Conservation (phyloP, 331 rosid genomes). For the Phaseolus coccineus region DNA sequence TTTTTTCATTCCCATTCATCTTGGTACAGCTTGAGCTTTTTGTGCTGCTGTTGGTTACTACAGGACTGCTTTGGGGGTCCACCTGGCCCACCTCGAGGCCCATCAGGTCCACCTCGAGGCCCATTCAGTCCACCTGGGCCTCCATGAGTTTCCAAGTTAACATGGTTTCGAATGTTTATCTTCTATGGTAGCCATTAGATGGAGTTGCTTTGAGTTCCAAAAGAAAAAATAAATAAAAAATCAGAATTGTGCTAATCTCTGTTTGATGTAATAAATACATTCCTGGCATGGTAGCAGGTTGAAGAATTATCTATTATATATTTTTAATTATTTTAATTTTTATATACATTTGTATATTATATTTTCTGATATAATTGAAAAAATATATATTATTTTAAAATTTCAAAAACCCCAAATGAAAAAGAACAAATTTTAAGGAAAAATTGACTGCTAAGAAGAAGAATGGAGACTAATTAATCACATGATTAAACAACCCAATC, state of each 20-base stretch:
- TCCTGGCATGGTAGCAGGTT: neutral
- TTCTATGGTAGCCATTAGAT: neutral
- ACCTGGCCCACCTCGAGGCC: conserved; percentile 50
- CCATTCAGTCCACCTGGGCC: conserved; percentile 57
- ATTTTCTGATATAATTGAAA: no score
- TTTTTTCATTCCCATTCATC: neutral
- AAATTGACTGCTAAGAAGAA: no score
- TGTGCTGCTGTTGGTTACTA: conserved; percentile 74
- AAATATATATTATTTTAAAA: no score
- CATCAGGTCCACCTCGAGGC: conserved; percentile 50
- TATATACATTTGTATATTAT: no score
- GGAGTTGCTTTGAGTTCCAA: neutral
- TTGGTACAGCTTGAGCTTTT: conserved; percentile 48
- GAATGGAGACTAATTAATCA: no score
- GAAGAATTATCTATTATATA: neutral
- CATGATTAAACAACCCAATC: no score
- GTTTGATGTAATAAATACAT: neutral
- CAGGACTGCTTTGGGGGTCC: conserved; percentile 66
- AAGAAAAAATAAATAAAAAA: conserved; percentile 6
- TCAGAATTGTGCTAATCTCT: neutral
- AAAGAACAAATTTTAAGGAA: no score
- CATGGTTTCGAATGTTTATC: neutral
- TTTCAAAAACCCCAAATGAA: no score
- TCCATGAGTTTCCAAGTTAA: conserved; percentile 20
- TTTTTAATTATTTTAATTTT: no score